Evolutionary conservation across 1,139 yeast genomes (phyloP).

Genomic region (Kodamaea derodonti): DNA sequence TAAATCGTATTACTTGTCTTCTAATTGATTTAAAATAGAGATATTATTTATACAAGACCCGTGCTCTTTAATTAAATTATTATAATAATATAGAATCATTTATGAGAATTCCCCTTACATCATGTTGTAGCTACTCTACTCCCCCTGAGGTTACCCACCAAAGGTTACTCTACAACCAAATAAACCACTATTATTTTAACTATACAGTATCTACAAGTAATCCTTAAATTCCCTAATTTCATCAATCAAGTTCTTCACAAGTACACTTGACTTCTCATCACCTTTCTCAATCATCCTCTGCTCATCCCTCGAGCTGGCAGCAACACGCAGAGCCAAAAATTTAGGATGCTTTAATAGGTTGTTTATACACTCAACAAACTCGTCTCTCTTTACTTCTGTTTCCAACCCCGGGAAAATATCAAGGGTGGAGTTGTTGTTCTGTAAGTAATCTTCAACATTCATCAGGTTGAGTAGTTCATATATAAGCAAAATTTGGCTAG

Average conservation of each 20-base stretch:
- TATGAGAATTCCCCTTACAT: too few species aligned
- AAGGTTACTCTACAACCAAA: too few species aligned
- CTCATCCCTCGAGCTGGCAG: conserved; percentile 63
- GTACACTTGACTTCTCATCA: conserved; percentile 34
- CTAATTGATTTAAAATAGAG: conserved; percentile 2
- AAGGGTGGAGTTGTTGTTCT: conserved; percentile 18
- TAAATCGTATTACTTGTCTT: conserved; percentile 24
- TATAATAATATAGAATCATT: too few species aligned
- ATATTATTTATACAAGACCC: not conserved
- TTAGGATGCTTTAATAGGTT: conserved; percentile 84
- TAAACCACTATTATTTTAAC: too few species aligned
- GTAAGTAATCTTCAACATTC: conserved; percentile 43
- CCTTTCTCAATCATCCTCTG: conserved; percentile 47
- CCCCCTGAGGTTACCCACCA: too few species aligned
- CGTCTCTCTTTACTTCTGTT: conserved; percentile 50
- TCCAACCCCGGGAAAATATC: conserved; percentile 61
- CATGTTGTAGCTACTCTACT: too few species aligned
- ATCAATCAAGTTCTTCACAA: conserved; percentile 48
- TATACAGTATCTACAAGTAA: not conserved
- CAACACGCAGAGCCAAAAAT: conserved; percentile 66
- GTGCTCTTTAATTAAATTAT: not conserved
- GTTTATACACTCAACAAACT: conserved; percentile 55
- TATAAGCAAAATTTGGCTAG: conserved; percentile 69
- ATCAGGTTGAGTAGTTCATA: conserved; percentile 54
- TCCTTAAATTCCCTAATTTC: conserved; percentile 38